These are phyloP conservation scores for Dactylellina drechsleri DNA, from an alignment of 2,329 filamentous ascomycete genomes.

Conservation along the genomic window DNA sequence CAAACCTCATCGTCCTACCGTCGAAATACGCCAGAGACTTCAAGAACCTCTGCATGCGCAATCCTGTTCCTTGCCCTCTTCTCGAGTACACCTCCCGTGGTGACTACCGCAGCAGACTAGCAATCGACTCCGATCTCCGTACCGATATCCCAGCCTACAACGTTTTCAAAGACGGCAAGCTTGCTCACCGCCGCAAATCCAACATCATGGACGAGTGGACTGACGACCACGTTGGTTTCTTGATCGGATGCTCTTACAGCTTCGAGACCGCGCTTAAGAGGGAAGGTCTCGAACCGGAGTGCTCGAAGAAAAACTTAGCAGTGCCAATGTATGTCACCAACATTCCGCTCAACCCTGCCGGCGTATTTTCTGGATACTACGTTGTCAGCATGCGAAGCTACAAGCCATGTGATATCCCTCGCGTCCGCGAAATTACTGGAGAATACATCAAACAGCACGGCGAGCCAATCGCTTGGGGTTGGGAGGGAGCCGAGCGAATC, in stretches of 20 bases:
- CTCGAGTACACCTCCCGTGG: slow-evolving; percentile 66
- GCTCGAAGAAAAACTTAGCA: slow-evolving; percentile 63
- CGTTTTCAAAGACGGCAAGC: slow-evolving; percentile 67
- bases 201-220: slow-evolving; percentile 69
- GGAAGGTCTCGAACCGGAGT: slow-evolving; percentile 66
- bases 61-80: slow-evolving; percentile 72
- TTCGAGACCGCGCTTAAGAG: slow-evolving; percentile 70
- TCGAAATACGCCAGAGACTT: slow-evolving; percentile 70
- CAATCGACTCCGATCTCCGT: slow-evolving; percentile 67
- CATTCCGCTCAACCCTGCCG: slow-evolving; percentile 69
- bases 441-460: slow-evolving; percentile 70
- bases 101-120: slow-evolving; percentile 61
- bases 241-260: slow-evolving; percentile 73
- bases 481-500: slow-evolving; percentile 67
- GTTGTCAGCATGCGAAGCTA: slow-evolving; percentile 75
- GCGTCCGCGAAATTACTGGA: slow-evolving; percentile 68
- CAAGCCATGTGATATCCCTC: slow-evolving; percentile 64
- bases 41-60: slow-evolving; percentile 69
- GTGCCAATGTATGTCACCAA: slow-evolving; percentile 72
- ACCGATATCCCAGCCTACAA: slow-evolving; percentile 70
- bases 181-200: slow-evolving; percentile 60
- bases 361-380: slow-evolving; percentile 69
- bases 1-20: slow-evolving; percentile 72
- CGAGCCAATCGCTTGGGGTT: slow-evolving; percentile 74
- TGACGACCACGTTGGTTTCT: slow-evolving; percentile 70